Evolutionary conservation across 495 filamentous ascomycete genomes (phyloP), one percentile per base, ranked within the genome.

Genomic region (Opeltia flavorubescens): DNA sequence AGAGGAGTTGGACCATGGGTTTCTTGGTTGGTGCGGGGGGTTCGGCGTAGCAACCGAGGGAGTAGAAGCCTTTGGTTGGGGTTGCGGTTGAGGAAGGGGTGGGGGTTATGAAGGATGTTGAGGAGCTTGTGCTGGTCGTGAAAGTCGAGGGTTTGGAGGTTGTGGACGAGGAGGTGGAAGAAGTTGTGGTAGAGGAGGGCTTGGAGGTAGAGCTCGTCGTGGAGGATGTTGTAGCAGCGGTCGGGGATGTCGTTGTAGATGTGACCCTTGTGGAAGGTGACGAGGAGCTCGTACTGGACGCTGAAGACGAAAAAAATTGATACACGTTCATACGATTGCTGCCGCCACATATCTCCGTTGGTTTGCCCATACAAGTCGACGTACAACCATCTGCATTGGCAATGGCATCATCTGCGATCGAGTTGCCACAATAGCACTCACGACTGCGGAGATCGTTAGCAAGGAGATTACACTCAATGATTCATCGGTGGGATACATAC

Each of bases 381-480:
- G 60, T 63, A 59, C 79, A 83, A 25, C 68, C 72, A n/a, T 58
- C 57, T 8, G 34, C 45, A 24, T 57, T 48, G 4, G 56, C 54
- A 26, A 28, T 52, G 27, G 59, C 59, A 12, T 46, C 57, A 1
- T 45, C 27, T 26, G 24, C 34, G 1, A 59, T 17, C 2, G 59
- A 54, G 41, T 77, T 75, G 27, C 70, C 75, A 55, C 79, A 83
- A 52, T 55, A 65, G 54, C 63, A 68, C 52, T 68, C 62, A 6
- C 35, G 42, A 9, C 42, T 44, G 13, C 5, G 12, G 24, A 26
- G 25, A 9, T 46, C 15, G 46, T 38, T 18, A 30, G 26, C 26
- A 20, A 21, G 26, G 26, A 17, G 15, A 31, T 18, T 5, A 4
- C 12, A 8, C 4, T 1, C 8, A 17, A 8, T 2, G 25, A 33